phyloP scores from a whole-genome alignment of 331 rosid genomes.

The Malus hybrid region DNA sequence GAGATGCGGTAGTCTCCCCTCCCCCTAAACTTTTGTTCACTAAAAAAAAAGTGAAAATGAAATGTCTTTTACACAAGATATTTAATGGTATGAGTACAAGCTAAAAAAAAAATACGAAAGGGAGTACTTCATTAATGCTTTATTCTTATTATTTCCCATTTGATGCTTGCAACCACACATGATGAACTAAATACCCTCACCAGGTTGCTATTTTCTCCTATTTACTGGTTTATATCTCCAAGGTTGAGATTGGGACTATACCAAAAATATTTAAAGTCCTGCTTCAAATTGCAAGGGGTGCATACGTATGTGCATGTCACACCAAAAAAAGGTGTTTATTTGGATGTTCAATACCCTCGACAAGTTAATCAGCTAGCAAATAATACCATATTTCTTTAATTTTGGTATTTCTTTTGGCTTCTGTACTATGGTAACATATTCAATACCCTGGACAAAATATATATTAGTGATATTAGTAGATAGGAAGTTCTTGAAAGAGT shows the following conservation, averaged over 20 bases:
- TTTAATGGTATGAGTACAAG: not conserved
- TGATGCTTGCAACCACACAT: constrained; percentile 9
- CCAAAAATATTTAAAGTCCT: not conserved
- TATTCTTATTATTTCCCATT: constrained; percentile 15
- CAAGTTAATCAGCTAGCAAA: not conserved
- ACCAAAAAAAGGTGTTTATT: not conserved
- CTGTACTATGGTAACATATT: not conserved
- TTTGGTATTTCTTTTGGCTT: not conserved
- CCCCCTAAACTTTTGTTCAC: too few relatives aligned
- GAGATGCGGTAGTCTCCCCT: too few relatives aligned
- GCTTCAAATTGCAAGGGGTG: not conserved
- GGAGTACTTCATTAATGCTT: constrained; percentile 5
- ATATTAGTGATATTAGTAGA: not conserved
- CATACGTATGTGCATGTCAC: not conserved
- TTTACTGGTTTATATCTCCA: not conserved
- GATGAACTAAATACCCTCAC: not conserved
- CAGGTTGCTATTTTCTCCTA: not conserved
- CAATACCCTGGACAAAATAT: too few relatives aligned
- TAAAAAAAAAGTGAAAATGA: not conserved
- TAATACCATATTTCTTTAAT: not conserved
- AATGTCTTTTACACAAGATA: not conserved
- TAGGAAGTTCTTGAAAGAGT: not conserved
- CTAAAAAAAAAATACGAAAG: not conserved
- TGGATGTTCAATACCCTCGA: not conserved
- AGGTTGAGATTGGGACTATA: not conserved